Evolutionary conservation across 1,284 basidiomycete genomes (phyloP).

Genomic region (Hypsizygus ulmarius): DNA sequence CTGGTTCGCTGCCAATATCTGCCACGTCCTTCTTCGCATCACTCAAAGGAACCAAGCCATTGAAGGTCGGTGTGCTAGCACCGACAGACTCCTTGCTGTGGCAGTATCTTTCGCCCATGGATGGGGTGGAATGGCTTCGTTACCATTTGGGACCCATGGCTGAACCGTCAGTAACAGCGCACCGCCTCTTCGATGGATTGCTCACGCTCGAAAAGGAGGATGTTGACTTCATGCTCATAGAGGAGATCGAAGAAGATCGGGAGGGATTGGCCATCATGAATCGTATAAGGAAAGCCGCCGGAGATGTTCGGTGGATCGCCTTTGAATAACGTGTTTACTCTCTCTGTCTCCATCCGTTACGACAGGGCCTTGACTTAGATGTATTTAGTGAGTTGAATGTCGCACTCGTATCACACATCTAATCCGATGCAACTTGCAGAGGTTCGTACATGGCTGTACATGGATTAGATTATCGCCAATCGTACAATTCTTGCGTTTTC

Average conservation of each 20-base stretch:
- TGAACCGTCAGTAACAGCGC: slow-evolving; percentile 72
- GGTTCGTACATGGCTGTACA: not conserved
- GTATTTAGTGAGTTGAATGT: slow-evolving; percentile 2
- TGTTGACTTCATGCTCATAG: slow-evolving; percentile 85
- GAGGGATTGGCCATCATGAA: slow-evolving; percentile 98
- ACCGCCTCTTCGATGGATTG: slow-evolving; percentile 85
- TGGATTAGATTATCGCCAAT: not conserved
- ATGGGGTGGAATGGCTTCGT: slow-evolving; percentile 49
- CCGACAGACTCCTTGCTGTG: slow-evolving; percentile 64
- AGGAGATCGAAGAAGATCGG: slow-evolving; percentile 78
- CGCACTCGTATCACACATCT: not conserved
- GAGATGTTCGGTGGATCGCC: slow-evolving; percentile 52
- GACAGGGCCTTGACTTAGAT: slow-evolving; percentile 3
- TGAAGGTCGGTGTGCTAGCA: slow-evolving; percentile 68
- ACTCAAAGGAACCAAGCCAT: slow-evolving; percentile 27
- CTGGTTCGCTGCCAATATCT: slow-evolving; percentile 27
- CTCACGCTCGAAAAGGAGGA: slow-evolving; percentile 74
- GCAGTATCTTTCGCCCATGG: slow-evolving; percentile 33
- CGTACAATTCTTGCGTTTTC: not conserved
- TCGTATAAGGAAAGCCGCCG: slow-evolving; percentile 91
- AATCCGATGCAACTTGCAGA: not conserved
- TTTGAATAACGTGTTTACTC: slow-evolving; percentile 18
- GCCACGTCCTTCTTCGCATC: slow-evolving; percentile 40
- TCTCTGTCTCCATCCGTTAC: not conserved
- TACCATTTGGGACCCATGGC: slow-evolving; percentile 61